Evolutionary conservation across 108 stramenopile species (phyloP), one percentile per base, ranked within the genome.

Genomic region (Seminavis robusta): DNA sequence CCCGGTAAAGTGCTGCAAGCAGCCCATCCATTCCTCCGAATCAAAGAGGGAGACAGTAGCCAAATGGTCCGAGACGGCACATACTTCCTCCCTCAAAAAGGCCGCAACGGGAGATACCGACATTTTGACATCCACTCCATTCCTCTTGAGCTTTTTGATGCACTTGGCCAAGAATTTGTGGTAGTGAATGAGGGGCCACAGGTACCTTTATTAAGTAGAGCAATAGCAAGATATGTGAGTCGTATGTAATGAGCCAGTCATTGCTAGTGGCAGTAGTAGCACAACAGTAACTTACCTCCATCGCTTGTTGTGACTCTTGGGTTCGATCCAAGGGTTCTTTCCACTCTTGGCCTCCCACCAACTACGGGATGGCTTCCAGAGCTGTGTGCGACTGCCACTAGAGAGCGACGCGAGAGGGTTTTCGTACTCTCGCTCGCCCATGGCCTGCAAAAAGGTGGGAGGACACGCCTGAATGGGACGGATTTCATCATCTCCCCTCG

Each of bases 261-360:
- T 27, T 29, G 26, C 9, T n/a, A 43, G 16, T 32, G 32, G 52
- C 4, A 40, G 16, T 4, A n/a, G 29, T 2, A 7, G 13, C 56
- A 38, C 3, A 44, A 41, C 40, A 39, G 25, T 23, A 34, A 80
- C 91, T 75, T 59, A 89, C 88, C 92, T 77, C 92, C 92, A 93
- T 43, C 92, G 58, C 64, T 90, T 89, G 56, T 90, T 90, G 62
- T 93, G 92, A 47, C 77, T 79, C 20, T 77, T 71, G 8, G 92
- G 92, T 67, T 93, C 92, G 13, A 93, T 89, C 92, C 92, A 93
- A 47, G 79, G 79, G 69, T 93, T 93, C 59, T 93, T 89, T 20
- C 88, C 87, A 36, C 69, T 73, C 71, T 90, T 93, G 4, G 92
- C 92, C 68, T 93, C 92, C 92, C 92, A 93, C 92, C 92, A 93